These are phyloP conservation scores for Ilex aquifolium DNA, from an alignment of 257 asterid genomes.

Conservation along the genomic window DNA sequence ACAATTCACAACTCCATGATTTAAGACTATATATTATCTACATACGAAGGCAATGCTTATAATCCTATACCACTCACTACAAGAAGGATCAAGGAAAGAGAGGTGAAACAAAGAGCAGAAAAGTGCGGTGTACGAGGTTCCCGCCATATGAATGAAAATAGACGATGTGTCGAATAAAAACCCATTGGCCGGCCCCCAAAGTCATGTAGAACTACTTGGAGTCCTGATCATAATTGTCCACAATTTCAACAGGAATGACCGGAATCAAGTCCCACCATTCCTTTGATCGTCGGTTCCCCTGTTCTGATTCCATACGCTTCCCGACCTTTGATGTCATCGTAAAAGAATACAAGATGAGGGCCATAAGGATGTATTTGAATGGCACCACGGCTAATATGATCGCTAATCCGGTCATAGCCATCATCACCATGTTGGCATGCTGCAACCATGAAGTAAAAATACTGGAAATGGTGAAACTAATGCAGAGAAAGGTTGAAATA, in stretches of 20 bases:
- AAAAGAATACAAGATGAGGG: constrained; percentile 28
- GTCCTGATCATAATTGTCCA: constrained; percentile 14
- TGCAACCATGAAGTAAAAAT: constrained; percentile 12
- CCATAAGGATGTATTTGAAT: constrained; percentile 51
- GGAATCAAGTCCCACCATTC: constrained; percentile 99
- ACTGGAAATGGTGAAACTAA: not conserved
- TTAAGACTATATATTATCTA: too few relatives aligned
- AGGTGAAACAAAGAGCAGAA: too few relatives aligned
- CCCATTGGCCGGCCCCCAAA: too few relatives aligned
- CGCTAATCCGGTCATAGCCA: constrained; percentile 27
- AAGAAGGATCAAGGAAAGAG: too few relatives aligned
- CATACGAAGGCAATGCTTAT: too few relatives aligned
- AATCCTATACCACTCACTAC: too few relatives aligned
- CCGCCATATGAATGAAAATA: too few relatives aligned
- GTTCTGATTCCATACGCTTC: constrained; percentile 38
- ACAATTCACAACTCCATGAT: too few relatives aligned
- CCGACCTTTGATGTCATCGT: constrained; percentile 39
- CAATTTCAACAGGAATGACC: constrained; percentile 48
- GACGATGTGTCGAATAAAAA: too few relatives aligned
- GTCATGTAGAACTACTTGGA: not conserved
- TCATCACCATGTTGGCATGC: constrained; percentile 72
- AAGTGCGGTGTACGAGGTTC: too few relatives aligned
- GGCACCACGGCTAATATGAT: constrained; percentile 48
- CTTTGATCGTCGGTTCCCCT: constrained; percentile 53
- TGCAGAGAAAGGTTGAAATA: not conserved